phyloP scores from a whole-genome alignment of 1,139 yeast genomes.

The Williopsis jadinii region DNA sequence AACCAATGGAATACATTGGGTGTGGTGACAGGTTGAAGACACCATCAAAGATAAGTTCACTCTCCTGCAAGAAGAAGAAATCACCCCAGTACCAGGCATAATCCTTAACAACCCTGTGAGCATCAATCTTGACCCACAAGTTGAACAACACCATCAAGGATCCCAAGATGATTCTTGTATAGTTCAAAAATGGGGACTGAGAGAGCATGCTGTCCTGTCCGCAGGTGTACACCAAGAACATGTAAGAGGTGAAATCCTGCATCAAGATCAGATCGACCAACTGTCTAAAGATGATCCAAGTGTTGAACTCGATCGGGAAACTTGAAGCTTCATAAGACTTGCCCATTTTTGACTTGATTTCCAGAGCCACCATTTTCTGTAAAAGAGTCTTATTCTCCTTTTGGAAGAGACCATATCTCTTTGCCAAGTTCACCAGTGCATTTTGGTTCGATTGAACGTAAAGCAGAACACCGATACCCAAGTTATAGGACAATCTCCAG shows the following conservation, averaged over 20 bases:
- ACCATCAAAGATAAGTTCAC: slow-evolving; percentile 78
- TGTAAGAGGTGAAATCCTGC: slow-evolving; percentile 79
- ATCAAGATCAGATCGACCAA: slow-evolving; percentile 76
- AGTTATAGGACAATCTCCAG: slow-evolving; percentile 75
- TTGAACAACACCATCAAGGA: slow-evolving; percentile 55
- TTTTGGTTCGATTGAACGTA: slow-evolving; percentile 60
- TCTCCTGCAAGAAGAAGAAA: slow-evolving; percentile 75
- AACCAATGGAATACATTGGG: slow-evolving; percentile 91
- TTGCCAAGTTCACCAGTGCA: slow-evolving; percentile 50
- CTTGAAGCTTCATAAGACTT: slow-evolving; percentile 38
- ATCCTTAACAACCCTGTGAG: slow-evolving; percentile 84
- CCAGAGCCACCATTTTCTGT: slow-evolving; percentile 39
- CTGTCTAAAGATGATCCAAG: slow-evolving; percentile 78
- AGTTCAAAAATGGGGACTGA: slow-evolving; percentile 30
- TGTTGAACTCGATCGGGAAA: slow-evolving; percentile 70
- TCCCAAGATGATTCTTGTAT: slow-evolving; percentile 38
- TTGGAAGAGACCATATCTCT: slow-evolving; percentile 39
- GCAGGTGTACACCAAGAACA: slow-evolving; percentile 62
- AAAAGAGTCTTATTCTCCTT: slow-evolving; percentile 26
- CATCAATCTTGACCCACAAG: slow-evolving; percentile 83
- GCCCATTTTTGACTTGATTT: slow-evolving; percentile 59
- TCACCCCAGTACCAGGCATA: slow-evolving; percentile 98
- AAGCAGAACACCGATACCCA: slow-evolving; percentile 70
- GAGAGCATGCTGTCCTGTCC: slow-evolving; percentile 27
- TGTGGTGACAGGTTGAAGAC: slow-evolving; percentile 90